A percentile compares a stretch with the other conserved stretches of the same genome.
These are phyloP conservation scores for Vitis rupestris DNA, from an alignment of 164 flowering plant genomes.

Conservation along the genomic window DNA sequence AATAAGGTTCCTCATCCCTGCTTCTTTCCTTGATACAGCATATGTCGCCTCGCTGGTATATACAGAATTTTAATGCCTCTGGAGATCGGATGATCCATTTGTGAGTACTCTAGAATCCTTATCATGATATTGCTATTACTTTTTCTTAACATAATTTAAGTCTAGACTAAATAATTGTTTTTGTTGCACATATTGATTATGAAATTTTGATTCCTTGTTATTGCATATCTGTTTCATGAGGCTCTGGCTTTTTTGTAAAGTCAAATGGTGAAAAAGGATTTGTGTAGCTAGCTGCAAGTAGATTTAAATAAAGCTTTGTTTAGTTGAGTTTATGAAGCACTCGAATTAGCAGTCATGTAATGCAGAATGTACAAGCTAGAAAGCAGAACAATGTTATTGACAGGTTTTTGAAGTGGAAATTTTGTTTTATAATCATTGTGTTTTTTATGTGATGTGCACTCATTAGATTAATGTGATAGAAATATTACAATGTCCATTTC, in stretches of 20 bases:
- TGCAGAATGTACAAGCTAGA: background rate
- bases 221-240: background rate
- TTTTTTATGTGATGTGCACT: background rate
- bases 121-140: background rate
- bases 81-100: constrained; percentile 77
- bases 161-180: background rate
- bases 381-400: background rate
- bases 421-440: background rate
- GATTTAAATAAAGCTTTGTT: background rate
- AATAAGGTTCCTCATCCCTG: background rate
- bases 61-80: constrained; percentile 58
- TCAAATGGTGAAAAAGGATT: background rate
- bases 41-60: constrained; percentile 86
- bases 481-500: no score
- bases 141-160: background rate
- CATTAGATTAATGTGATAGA: background rate
- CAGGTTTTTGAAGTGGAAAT: background rate
- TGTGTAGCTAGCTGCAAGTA: background rate
- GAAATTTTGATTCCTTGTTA: background rate
- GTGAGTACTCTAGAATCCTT: constrained; percentile 43
- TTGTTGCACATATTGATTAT: background rate
- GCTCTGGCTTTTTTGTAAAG: background rate
- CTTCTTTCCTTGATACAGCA: constrained; percentile 38
- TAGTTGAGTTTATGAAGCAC: background rate
- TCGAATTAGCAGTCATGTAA: background rate